These are phyloP conservation scores for Saussurea involucrata DNA, from an alignment of 129 eudicot species.

Conservation along the genomic window DNA sequence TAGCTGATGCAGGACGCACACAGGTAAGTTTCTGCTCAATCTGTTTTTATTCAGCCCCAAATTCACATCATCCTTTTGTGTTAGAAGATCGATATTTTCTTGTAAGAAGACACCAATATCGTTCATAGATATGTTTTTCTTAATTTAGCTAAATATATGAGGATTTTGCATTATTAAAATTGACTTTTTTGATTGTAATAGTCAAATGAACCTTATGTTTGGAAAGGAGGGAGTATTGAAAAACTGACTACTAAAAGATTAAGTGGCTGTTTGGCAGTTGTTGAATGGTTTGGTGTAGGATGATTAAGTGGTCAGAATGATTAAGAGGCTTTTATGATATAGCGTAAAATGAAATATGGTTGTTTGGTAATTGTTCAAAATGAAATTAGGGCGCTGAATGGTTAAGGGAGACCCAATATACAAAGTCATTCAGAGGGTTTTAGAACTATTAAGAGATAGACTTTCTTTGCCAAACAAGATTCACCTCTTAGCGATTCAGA, in stretches of 20 bases:
- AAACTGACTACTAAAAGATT: not conserved
- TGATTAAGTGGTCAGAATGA: too few relatives aligned
- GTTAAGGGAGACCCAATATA: too few relatives aligned
- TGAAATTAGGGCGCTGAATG: too few relatives aligned
- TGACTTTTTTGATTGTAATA: slow-evolving; percentile 2
- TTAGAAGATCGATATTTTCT: not conserved
- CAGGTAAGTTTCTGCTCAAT: slow-evolving; percentile 47
- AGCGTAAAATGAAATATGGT: too few relatives aligned
- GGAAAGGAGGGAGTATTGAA: not conserved
- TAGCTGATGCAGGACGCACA: slow-evolving; percentile 97
- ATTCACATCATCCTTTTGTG: not conserved
- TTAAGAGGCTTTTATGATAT: too few relatives aligned
- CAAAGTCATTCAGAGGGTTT: too few relatives aligned
- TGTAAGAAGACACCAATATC: not conserved
- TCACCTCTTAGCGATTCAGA: too few relatives aligned
- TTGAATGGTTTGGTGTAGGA: too few relatives aligned
- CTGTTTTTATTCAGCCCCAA: not conserved
- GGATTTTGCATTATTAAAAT: not conserved
- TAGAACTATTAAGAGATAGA: too few relatives aligned
- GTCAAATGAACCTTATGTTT: not conserved
- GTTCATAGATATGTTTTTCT: not conserved
- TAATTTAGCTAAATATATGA: not conserved
- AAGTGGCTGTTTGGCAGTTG: too few relatives aligned
- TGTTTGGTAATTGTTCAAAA: too few relatives aligned
- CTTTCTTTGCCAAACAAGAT: too few relatives aligned